Conservation (phyloP, 257 asterid genomes). For the Rauvolfia tetraphylla region DNA sequence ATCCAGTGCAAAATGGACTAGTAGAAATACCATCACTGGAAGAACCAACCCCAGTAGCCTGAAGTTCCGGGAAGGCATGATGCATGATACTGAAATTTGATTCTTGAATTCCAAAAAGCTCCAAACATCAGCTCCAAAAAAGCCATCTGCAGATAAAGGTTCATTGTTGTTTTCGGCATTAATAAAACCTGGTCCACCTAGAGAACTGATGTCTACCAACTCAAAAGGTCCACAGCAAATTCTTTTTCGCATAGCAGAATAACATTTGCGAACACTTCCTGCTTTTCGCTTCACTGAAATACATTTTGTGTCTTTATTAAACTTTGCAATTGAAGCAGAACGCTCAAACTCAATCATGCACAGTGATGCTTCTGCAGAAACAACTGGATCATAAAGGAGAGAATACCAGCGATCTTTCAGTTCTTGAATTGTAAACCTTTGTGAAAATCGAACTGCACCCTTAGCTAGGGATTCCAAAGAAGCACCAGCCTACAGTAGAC, state of each 20-base stretch:
- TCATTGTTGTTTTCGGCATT: conserved; percentile 26
- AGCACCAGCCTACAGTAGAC: conserved; percentile 66
- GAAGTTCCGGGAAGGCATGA: conserved; percentile 27
- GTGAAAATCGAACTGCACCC: conserved; percentile 82
- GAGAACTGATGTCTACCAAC: conserved; percentile 33
- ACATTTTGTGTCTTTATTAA: conserved; percentile 29
- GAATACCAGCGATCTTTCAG: conserved; percentile 74
- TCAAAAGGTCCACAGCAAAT: conserved; percentile 42
- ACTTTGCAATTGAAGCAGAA: conserved; percentile 27
- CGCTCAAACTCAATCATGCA: conserved; percentile 50
- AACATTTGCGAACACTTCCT: conserved; percentile 48
- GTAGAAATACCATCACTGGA: conserved; percentile 19
- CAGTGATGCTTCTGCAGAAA: conserved; percentile 54
- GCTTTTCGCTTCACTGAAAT: conserved; percentile 52
- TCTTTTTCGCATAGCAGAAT: conserved; percentile 69
- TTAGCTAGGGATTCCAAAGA: conserved; percentile 82
- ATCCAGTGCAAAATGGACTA: conserved; percentile 24
- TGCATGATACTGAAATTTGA: conserved; percentile 19
- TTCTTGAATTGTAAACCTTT: conserved; percentile 52
- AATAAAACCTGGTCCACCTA: conserved; percentile 26
- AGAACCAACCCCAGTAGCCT: conserved; percentile 22
- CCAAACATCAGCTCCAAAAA: conserved; percentile 24
- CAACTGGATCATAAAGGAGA: conserved; percentile 69
- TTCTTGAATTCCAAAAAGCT: conserved; percentile 37
- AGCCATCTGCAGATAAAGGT: conserved; percentile 28